Evolutionary conservation across 768 basidiomycete genomes (phyloP).

Genomic region (Tylopilus rubrobrunneus): DNA sequence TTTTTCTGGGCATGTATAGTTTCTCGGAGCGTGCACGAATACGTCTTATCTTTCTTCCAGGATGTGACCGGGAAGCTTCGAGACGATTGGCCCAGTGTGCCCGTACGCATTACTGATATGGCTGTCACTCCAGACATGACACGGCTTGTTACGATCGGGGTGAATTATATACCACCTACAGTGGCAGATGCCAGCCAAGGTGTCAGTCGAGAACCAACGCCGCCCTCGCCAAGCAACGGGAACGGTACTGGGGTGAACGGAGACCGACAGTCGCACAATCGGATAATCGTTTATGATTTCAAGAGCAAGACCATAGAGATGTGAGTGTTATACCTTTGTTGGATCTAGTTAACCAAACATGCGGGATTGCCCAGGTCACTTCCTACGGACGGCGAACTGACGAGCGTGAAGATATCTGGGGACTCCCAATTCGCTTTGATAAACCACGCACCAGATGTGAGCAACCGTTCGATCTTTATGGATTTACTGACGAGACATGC

Average conservation of each 20-base stretch:
- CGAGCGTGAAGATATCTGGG: constrained; percentile 80
- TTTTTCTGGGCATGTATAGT: constrained; percentile 68
- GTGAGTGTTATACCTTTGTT: constrained; percentile 44
- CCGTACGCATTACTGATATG: constrained; percentile 84
- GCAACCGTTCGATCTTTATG: constrained; percentile 21
- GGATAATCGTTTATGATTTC: constrained; percentile 76
- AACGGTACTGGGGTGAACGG: constrained; percentile 33
- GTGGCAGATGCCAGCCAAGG: constrained; percentile 21
- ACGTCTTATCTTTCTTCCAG: constrained; percentile 39
- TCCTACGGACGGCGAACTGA: constrained; percentile 73
- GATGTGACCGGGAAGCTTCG: constrained; percentile 68
- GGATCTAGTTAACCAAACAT: constrained; percentile 6
- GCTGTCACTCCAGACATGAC: constrained; percentile 81
- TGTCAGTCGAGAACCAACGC: constrained; percentile 34
- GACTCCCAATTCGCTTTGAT: constrained; percentile 87
- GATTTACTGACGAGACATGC: constrained; percentile 8
- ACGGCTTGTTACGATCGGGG: constrained; percentile 82
- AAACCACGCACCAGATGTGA: constrained; percentile 83
- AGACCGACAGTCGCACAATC: constrained; percentile 44
- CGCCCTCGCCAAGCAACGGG: constrained; percentile 31
- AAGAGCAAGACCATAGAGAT: constrained; percentile 60
- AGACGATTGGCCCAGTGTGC: constrained; percentile 63
- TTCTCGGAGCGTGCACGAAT: not conserved
- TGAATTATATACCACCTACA: constrained; percentile 39
- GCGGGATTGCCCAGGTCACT: constrained; percentile 45